Percentiles rank a stretch among this genome's conserved stretches.
Evolutionary conservation across 2,329 filamentous ascomycete genomes (phyloP).

Genomic region (Xylariaceae sp.): DNA sequence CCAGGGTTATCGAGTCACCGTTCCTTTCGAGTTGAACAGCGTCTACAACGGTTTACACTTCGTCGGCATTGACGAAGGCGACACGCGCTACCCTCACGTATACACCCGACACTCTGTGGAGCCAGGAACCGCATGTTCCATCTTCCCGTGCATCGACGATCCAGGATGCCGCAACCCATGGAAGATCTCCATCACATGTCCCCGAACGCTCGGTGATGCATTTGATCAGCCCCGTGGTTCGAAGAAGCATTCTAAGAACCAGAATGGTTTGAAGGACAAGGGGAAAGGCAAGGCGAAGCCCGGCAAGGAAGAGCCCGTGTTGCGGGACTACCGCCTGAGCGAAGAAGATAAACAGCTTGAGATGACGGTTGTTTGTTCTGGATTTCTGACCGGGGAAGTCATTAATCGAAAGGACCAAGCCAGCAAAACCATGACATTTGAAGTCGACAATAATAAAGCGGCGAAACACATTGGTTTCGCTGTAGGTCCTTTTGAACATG

Average conservation of each 20-base stretch:
- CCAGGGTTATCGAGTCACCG: slow-evolving; percentile 47
- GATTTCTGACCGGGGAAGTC: slow-evolving; percentile 78
- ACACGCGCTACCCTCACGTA: slow-evolving; percentile 80
- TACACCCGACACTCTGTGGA: slow-evolving; percentile 80
- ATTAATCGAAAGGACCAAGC: slow-evolving; percentile 69
- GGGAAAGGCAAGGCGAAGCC: slow-evolving; percentile 35
- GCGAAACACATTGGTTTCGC: slow-evolving; percentile 91
- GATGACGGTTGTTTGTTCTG: slow-evolving; percentile 85
- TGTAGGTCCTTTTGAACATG: slow-evolving; percentile 88
- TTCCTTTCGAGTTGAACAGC: slow-evolving; percentile 71
- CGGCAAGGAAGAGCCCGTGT: slow-evolving; percentile 37
- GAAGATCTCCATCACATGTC: slow-evolving; percentile 82
- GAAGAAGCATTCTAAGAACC: slow-evolving; percentile 28
- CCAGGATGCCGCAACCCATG: slow-evolving; percentile 75
- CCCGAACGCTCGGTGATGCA: slow-evolving; percentile 78
- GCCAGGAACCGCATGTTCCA: slow-evolving; percentile 72
- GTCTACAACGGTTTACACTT: slow-evolving; percentile 88
- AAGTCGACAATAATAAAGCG: slow-evolving; percentile 66
- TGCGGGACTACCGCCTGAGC: slow-evolving; percentile 40
- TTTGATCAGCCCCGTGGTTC: slow-evolving; percentile 46
- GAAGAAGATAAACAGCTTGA: slow-evolving; percentile 85
- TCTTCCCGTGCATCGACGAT: slow-evolving; percentile 93
- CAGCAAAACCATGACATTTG: slow-evolving; percentile 85
- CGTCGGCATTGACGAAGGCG: slow-evolving; percentile 74
- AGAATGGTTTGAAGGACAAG: slow-evolving; percentile 26